Evolutionary conservation across 108 stramenopile species (phyloP).

Genomic region (Nitzschia sp.): DNA sequence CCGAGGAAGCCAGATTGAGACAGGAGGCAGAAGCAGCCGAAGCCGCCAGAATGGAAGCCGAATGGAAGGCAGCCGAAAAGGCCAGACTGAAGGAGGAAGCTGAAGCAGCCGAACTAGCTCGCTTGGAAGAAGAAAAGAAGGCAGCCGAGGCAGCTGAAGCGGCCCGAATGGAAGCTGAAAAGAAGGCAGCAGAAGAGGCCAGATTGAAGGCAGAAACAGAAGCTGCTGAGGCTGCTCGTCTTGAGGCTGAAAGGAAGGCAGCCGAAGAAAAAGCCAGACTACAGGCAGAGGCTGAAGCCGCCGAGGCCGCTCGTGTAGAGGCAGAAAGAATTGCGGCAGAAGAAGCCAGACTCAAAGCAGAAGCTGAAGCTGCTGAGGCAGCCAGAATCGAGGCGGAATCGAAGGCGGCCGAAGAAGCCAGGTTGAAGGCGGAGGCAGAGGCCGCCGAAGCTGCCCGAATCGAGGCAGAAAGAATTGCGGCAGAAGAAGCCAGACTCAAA

Average conservation of each 20-base stretch:
- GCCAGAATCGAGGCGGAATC: slow-evolving; percentile 9
- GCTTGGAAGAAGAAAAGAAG: slow-evolving; percentile 1
- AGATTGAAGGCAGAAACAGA: slow-evolving; percentile 1
- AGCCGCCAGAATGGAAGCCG: not conserved
- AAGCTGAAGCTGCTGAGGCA: not conserved
- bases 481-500: not conserved
- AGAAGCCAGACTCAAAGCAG: not conserved
- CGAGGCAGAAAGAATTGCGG: not conserved
- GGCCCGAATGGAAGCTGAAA: slow-evolving; percentile 12
- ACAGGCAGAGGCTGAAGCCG: slow-evolving; percentile 1
- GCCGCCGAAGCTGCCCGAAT: not conserved
- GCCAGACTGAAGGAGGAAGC: not conserved
- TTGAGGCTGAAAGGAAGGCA: slow-evolving; percentile 5
- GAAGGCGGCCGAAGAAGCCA: slow-evolving; percentile 4
- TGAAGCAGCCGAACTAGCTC: not conserved
- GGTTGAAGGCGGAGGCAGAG: slow-evolving; percentile 5
- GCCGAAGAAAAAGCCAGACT: not conserved
- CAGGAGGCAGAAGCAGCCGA: not conserved
- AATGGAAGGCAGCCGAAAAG: slow-evolving; percentile 4
- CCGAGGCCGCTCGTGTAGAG: not conserved
- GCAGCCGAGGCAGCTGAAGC: slow-evolving; percentile 6
- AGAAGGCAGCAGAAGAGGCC: slow-evolving; percentile 3
- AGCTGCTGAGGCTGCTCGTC: slow-evolving; percentile 2
- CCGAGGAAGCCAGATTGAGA: not conserved
- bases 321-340: not conserved